Conservation (phyloP, 192 early-diverging fungal genomes). For the Phycomyces blakesleeanus region DNA sequence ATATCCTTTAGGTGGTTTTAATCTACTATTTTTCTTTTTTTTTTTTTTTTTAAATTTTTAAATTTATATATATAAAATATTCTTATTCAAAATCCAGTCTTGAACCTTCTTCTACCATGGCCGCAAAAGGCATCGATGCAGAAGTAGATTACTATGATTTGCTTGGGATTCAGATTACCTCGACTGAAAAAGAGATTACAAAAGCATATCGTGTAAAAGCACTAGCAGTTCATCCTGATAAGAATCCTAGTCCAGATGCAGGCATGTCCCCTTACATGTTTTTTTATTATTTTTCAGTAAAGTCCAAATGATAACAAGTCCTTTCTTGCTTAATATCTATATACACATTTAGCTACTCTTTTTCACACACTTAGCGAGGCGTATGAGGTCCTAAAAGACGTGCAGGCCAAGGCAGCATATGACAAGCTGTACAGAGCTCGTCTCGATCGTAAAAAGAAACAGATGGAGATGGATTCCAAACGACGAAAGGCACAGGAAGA, state of each 20-base stretch:
- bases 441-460: conserved; percentile 41
- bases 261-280: too few species aligned
- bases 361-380: conserved; percentile 46
- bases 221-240: conserved; percentile 86
- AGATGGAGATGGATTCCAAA: conserved; percentile 41
- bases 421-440: conserved; percentile 32
- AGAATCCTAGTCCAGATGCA: conserved; percentile 69
- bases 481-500: conserved; percentile 44
- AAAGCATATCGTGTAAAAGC: conserved; percentile 58
- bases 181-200: conserved; percentile 41
- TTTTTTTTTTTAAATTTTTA: too few species aligned
- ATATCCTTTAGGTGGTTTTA: too few species aligned
- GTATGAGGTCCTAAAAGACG: conserved; percentile 42
- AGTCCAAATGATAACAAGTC: not conserved
- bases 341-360: conserved; percentile 31
- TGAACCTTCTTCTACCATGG: not conserved
- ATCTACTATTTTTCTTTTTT: too few species aligned
- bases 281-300: too few species aligned
- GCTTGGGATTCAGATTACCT: conserved; percentile 40
- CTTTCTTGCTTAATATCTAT: not conserved
- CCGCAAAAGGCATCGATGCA: conserved; percentile 3
- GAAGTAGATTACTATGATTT: conserved; percentile 48
- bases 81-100: conserved; percentile 3
- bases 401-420: conserved; percentile 39
- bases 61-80: too few species aligned